Conservation (phyloP, 2,329 filamentous ascomycete species). For the Teratosphaeria viscida region DNA sequence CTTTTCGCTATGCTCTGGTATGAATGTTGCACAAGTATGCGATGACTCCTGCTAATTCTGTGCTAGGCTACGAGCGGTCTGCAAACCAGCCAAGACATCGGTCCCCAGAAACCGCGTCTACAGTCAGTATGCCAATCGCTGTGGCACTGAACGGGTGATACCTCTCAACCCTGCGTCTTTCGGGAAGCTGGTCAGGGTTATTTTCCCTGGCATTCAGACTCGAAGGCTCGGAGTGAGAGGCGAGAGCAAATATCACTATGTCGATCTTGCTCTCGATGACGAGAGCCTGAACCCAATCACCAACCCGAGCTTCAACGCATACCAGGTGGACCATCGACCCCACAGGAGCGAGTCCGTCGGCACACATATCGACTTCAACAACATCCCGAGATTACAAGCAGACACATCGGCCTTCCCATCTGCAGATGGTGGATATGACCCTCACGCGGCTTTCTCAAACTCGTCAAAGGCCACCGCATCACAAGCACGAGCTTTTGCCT, state of each 20-base stretch:
- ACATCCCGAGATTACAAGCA: slow-evolving; percentile 36
- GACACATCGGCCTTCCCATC: slow-evolving; percentile 39
- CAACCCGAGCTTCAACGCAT: slow-evolving; percentile 2
- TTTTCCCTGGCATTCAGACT: slow-evolving; percentile 92
- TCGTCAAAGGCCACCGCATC: slow-evolving; percentile 20
- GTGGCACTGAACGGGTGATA: slow-evolving; percentile 85
- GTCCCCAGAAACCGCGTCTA: slow-evolving; percentile 90
- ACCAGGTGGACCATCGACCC: slow-evolving; percentile 12
- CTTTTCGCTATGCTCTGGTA: slow-evolving; percentile 86
- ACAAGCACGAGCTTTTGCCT: slow-evolving; percentile 35
- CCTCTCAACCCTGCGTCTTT: slow-evolving; percentile 95
- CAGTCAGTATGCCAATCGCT: slow-evolving; percentile 86
- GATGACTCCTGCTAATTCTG: background rate
- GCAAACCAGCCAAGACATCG: slow-evolving; percentile 66
- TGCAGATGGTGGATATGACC: slow-evolving; percentile 23
- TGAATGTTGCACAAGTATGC: slow-evolving; percentile 22
- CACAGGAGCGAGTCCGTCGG: slow-evolving; percentile 21
- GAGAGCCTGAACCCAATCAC: slow-evolving; percentile 23
- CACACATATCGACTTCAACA: slow-evolving; percentile 27
- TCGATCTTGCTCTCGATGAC: slow-evolving; percentile 42
- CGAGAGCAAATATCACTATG: slow-evolving; percentile 97
- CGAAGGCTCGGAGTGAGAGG: slow-evolving; percentile 83
- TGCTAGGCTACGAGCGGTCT: slow-evolving; percentile 61
- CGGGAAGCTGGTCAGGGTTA: slow-evolving; percentile 89
- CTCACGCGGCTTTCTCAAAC: slow-evolving; percentile 4